Conservation (phyloP, 768 basidiomycete species). For the Mycena indigotica region DNA sequence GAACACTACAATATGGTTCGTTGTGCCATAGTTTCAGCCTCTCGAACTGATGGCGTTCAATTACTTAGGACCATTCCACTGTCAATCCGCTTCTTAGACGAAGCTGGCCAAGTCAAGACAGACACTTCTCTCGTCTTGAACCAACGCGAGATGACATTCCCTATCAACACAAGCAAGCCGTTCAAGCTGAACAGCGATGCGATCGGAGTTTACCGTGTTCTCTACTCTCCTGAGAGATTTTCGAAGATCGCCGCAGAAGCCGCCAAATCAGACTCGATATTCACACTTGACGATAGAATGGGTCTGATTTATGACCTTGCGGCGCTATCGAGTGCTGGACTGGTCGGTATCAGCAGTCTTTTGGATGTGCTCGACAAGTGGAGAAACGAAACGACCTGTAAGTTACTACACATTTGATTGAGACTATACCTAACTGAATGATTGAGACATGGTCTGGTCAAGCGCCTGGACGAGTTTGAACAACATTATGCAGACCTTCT, state of each 20-base stretch:
- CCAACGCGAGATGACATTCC: slow-evolving; percentile 65
- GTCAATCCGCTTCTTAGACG: slow-evolving; percentile 62
- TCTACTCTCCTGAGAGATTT: slow-evolving; percentile 81
- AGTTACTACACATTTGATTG: slow-evolving; percentile 28
- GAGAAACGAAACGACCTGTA: slow-evolving; percentile 75
- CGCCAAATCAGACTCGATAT: slow-evolving; percentile 58
- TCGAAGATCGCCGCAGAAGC: slow-evolving; percentile 81
- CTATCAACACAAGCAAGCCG: slow-evolving; percentile 70
- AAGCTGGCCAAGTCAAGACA: slow-evolving; percentile 56
- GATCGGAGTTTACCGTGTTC: slow-evolving; percentile 85
- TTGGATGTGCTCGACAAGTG: slow-evolving; percentile 72
- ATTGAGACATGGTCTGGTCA: slow-evolving; percentile 78
- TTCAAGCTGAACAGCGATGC: slow-evolving; percentile 94
- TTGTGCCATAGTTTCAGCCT: neutral
- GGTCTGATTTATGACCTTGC: slow-evolving; percentile 85
- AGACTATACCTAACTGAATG: neutral
- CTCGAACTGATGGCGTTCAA: neutral
- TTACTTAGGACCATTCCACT: slow-evolving; percentile 75
- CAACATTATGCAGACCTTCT: slow-evolving; percentile 70
- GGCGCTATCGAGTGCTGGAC: slow-evolving; percentile 79
- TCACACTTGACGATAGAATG: slow-evolving; percentile 84
- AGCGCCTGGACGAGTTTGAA: slow-evolving; percentile 60
- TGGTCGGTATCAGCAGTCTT: slow-evolving; percentile 72
- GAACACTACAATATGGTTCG: slow-evolving; percentile 83
- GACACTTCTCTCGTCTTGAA: slow-evolving; percentile 67